These are phyloP conservation scores for Acmispon strigosus DNA, from an alignment of 306 rosid genomes.

Conservation along the genomic window DNA sequence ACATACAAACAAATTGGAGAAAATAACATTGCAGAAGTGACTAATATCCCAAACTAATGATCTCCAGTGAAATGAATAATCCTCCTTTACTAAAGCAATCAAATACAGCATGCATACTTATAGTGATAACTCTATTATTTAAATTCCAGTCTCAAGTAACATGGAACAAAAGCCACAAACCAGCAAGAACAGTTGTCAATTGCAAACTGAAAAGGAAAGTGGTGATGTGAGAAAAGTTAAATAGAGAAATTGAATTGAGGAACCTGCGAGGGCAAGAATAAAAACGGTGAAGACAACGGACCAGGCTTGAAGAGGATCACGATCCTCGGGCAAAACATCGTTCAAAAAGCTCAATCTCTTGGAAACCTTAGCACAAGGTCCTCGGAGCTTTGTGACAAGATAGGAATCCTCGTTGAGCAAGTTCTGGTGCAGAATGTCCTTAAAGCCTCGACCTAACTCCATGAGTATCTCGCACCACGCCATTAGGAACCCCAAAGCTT, in stretches of 20 bases:
- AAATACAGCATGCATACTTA: too few species aligned
- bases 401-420: conserved; percentile 60
- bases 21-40: neutral
- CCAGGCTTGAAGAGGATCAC: conserved; percentile 91
- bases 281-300: conserved; percentile 65
- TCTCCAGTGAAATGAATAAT: too few species aligned
- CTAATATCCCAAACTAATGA: neutral
- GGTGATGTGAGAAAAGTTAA: neutral
- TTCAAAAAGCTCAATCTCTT: conserved; percentile 65
- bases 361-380: conserved; percentile 58
- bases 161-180: neutral
- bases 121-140: too few species aligned
- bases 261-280: conserved; percentile 77
- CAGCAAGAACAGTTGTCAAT: neutral
- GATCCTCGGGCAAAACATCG: conserved; percentile 91
- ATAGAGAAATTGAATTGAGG: neutral
- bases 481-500: conserved; percentile 65
- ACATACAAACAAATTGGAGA: neutral
- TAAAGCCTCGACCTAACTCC: conserved; percentile 77
- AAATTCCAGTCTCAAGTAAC: neutral
- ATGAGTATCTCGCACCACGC: conserved; percentile 86
- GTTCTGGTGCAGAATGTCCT: conserved; percentile 74
- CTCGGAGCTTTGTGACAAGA: conserved; percentile 44
- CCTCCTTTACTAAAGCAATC: neutral
- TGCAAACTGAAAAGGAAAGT: too few species aligned